A percentile compares a stretch with the other conserved stretches of the same genome.
Evolutionary conservation across 1,139 yeast genomes (phyloP).

Genomic region (Wickerhamomyces sp.): DNA sequence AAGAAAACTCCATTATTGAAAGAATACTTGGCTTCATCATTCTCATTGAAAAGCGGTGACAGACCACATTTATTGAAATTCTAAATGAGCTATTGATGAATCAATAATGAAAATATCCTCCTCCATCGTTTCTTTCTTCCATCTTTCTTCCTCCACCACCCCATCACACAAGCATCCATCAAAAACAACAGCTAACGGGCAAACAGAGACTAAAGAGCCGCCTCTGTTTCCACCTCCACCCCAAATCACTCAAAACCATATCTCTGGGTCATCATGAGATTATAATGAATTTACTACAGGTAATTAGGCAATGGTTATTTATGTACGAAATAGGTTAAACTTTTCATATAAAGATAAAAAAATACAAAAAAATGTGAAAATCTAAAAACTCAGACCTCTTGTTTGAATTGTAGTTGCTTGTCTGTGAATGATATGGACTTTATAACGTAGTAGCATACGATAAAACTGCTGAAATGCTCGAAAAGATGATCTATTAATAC

Average conservation of each 20-base stretch:
- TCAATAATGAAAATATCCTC: no score
- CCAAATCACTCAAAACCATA: neutral
- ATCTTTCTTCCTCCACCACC: neutral
- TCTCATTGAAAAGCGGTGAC: slow-evolving; percentile 93
- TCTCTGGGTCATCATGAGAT: neutral
- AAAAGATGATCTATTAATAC: no score
- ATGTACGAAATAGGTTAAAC: slow-evolving; percentile 19
- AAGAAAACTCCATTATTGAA: slow-evolving; percentile 90
- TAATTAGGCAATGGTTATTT: slow-evolving; percentile 17
- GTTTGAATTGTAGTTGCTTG: neutral
- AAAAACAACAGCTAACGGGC: neutral
- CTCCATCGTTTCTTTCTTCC: neutral
- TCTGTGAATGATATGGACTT: no score
- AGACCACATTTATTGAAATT: slow-evolving; percentile 91
- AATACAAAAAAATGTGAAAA: slow-evolving; percentile 19
- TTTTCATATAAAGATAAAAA: slow-evolving; percentile 14
- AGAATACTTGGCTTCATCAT: slow-evolving; percentile 86
- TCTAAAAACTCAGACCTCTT: neutral
- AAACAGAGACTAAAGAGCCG: neutral
- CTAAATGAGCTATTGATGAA: slow-evolving; percentile 34
- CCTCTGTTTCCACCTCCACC: neutral
- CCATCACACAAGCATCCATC: neutral
- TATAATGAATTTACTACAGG: neutral
- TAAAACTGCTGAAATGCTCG: no score
- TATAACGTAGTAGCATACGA: no score